Evolutionary conservation across 148 eudicot species (phyloP), one percentile per base, ranked within the genome.

Genomic region (Camellia japonica): DNA sequence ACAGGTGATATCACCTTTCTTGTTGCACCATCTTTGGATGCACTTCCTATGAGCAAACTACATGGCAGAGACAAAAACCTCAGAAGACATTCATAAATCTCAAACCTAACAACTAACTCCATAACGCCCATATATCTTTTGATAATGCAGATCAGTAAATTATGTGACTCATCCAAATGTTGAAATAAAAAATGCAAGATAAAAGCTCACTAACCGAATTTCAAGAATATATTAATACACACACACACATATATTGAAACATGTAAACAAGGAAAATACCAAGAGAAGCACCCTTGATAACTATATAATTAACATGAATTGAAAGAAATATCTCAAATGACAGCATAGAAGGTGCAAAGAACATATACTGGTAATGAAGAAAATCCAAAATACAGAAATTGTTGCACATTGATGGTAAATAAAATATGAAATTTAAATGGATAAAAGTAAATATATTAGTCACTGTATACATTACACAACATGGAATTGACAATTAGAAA

Each of bases 1-100:
- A 47, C 97, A 93, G 68, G 91, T 91, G 71, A 87, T 91, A 77
- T 91, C 92, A 9, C 97, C 97, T 68, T 91, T 93, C 77, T 91
- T 90, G 82, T 93, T 91, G 92, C 97, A 93, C 97, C 95, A 93
- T 86, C 83, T 84, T 83, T 93, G 97, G 75, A 93, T 90, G 81
- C 97, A 93, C 69, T 87, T 91, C 85, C 97, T 87, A 82, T 93
- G 97, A 75, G 97, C 97, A 91, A 86, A 91, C 97, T 93, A 84
- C 80, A 86, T 19, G 3, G 38, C 47, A 68, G 44, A 76, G 3
- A 20, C 70, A 56, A 56, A 43, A 78, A 78, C 6, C 20, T 47
- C 38, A 78, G 64, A 51, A 41, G 51, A 18, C 38, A 78, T 47
- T 60, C 49, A 23, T 3, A n/a, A 23, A 46, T 63, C 58, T 64